Evolutionary conservation across 2,329 filamentous ascomycete genomes (phyloP), one percentile per base, ranked within the genome.

Genomic region (Blastomyces parvus): DNA sequence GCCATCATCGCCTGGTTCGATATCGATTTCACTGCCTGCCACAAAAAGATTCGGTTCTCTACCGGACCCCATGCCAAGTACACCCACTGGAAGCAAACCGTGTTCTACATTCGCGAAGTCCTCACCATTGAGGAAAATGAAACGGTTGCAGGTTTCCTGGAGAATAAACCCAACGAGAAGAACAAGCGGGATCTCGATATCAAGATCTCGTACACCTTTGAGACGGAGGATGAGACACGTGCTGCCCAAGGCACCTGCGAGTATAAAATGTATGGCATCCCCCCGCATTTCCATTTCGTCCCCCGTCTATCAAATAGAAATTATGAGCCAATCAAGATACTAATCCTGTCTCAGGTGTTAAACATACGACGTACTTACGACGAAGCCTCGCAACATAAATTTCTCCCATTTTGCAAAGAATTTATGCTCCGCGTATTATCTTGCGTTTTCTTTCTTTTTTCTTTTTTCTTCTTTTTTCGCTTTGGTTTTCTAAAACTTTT

Each of bases 31-130:
- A 89, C 90, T 60, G 92, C 91, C 64, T 97, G 94, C 84, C 94
- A 99, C 84, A 97, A 97, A 84, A 90, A 91, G 40, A 91, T 99
- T 74, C 86, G 88, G 73, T 99, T 99, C 84, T 96, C 90, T 62
- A 99, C 94, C 22, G 94, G 94, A 27, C 94, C 94, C 36, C 94
- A 97, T 80, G 95, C 93, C 71, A 97, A 97, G 81, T 97, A 97
- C 81, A 99, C 94, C 22, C 94, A 99, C 84, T 99, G 94, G 94
- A 99, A 99, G 82, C 94, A 99, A 82, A 99, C 94, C 14, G 94
- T 99, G 66, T 97, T 99, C 81, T 99, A 99, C 80, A 83, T 99
- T 67, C 86, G 89, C 72, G 92, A 99, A 70, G 90, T 96, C 42
- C 81, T 99, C 67, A 97, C 92, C 22, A 91, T 96, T 46, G 88